Conservation (phyloP, 2,329 filamentous ascomycete genomes). For the Ustilaginoidea virens region DNA sequence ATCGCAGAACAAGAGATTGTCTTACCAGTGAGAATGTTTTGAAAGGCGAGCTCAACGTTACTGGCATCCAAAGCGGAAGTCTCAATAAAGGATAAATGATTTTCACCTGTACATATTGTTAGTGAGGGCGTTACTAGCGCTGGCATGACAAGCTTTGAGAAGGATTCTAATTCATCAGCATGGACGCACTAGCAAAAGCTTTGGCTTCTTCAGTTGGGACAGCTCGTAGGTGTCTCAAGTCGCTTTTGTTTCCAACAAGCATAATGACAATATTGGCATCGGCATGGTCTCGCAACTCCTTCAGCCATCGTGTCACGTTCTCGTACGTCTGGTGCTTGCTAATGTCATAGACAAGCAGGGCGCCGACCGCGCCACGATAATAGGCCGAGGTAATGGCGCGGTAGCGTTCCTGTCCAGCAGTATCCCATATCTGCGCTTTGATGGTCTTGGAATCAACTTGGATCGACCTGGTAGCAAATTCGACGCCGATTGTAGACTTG, state of each 20-base stretch:
- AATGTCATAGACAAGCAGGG: conserved; percentile 97
- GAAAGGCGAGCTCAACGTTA: conserved; percentile 98
- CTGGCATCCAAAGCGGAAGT: conserved; percentile 96
- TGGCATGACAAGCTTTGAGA: conserved; percentile 97
- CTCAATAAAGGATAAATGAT: conserved; percentile 98
- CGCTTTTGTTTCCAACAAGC: conserved; percentile 99
- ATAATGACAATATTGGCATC: conserved; percentile 99
- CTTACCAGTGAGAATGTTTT: conserved; percentile 96
- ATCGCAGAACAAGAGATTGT: conserved; percentile 5
- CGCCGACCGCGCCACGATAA: conserved; percentile 94
- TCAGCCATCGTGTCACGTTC: conserved; percentile 97
- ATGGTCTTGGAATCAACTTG: conserved; percentile 99
- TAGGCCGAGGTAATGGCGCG: conserved; percentile 98
- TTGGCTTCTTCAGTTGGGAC: conserved; percentile 98
- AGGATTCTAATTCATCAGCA: conserved; percentile 97
- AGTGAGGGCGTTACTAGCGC: conserved; percentile 98
- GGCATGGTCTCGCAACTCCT: conserved; percentile 93
- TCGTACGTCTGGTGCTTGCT: conserved; percentile 99
- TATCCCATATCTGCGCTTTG: conserved; percentile 99
- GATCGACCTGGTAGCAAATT: conserved; percentile 96
- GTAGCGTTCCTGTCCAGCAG: conserved; percentile 95
- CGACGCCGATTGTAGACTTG: conserved; percentile 98
- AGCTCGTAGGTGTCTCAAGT: conserved; percentile 95
- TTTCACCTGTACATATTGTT: conserved; percentile 82
- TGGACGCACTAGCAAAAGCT: conserved; percentile 78